Evolutionary conservation across 1,139 yeast species (phyloP).

Genomic region (Blastobotrys capitulatus): DNA sequence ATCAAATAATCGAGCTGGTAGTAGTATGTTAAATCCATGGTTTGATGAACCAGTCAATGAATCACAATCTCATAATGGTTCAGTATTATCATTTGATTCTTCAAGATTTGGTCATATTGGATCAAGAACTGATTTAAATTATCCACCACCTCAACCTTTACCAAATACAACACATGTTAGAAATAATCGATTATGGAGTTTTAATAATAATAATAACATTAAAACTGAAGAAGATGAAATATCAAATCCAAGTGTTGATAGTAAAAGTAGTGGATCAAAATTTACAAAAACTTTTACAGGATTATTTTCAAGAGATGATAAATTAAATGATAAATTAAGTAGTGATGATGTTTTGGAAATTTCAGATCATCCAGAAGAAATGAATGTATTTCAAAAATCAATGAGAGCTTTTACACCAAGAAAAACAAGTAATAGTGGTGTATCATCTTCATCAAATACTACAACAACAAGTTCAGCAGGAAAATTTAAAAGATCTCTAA

Average conservation of each 20-base stretch:
- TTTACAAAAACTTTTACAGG: conserved; percentile 26
- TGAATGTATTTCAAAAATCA: conserved; percentile 27
- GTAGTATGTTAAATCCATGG: conserved; percentile 23
- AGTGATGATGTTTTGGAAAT: too few species aligned
- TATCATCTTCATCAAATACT: conserved; percentile 7
- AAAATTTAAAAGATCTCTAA: conserved; percentile 23
- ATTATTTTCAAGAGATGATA: conserved; percentile 15
- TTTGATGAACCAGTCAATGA: conserved; percentile 13
- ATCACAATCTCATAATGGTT: conserved; percentile 15
- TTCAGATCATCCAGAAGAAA: conserved; percentile 17
- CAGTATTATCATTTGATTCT: conserved; percentile 13
- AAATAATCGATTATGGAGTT: not conserved
- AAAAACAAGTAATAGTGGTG: conserved; percentile 10
- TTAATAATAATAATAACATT: not conserved
- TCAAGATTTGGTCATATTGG: conserved; percentile 11
- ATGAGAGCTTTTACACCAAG: conserved; percentile 27
- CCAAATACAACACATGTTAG: not conserved
- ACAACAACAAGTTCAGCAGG: too few species aligned
- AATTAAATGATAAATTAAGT: not conserved
- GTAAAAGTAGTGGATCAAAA: conserved; percentile 16
- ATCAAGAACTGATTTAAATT: conserved; percentile 1
- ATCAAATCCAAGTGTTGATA: conserved; percentile 15
- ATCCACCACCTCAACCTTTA: not conserved
- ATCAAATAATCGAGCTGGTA: conserved; percentile 7
- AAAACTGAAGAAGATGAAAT: not conserved